Percentiles rank a stretch among this genome's conserved stretches.
These are phyloP conservation scores for Apophysomyces elegans DNA, from an alignment of 371 early-diverging fungal genomes.

Conservation along the genomic window DNA sequence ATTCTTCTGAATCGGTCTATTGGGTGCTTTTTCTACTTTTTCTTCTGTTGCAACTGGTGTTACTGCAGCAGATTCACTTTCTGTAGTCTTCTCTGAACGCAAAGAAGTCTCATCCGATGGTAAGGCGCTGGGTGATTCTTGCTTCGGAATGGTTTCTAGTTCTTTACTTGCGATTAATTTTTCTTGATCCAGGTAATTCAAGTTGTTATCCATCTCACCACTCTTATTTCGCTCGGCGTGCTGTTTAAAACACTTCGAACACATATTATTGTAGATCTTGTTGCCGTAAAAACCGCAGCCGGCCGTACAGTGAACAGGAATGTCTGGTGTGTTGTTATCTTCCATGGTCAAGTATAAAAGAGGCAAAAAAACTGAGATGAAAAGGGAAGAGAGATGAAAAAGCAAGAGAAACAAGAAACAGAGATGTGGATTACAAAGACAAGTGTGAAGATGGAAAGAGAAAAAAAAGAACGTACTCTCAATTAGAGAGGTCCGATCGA, in stretches of 20 bases:
- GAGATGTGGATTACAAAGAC: background rate
- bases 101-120: background rate
- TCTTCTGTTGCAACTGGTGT: constrained; percentile 11
- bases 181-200: background rate
- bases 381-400: constrained; percentile 6
- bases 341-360: constrained; percentile 40
- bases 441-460: background rate
- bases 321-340: constrained; percentile 58
- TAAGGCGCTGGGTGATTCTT: constrained; percentile 3
- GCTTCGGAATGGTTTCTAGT: background rate
- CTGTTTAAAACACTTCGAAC: constrained; percentile 75
- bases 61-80: constrained; percentile 5
- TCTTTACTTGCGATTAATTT: background rate
- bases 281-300: constrained; percentile 72
- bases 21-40: constrained; percentile 14
- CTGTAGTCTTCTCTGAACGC: background rate
- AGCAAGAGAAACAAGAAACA: constrained; percentile 1
- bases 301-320: constrained; percentile 63
- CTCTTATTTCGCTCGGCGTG: constrained; percentile 22
- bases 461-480: background rate
- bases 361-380: constrained; percentile 7
- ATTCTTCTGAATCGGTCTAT: constrained; percentile 60
- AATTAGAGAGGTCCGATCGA: too few species aligned
- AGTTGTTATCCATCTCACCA: constrained; percentile 5
- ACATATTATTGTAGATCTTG: constrained; percentile 75